Percentiles rank a stretch among this genome's conserved stretches.
Conservation (phyloP, 106 monocot species). For the Allium fistulosum region DNA sequence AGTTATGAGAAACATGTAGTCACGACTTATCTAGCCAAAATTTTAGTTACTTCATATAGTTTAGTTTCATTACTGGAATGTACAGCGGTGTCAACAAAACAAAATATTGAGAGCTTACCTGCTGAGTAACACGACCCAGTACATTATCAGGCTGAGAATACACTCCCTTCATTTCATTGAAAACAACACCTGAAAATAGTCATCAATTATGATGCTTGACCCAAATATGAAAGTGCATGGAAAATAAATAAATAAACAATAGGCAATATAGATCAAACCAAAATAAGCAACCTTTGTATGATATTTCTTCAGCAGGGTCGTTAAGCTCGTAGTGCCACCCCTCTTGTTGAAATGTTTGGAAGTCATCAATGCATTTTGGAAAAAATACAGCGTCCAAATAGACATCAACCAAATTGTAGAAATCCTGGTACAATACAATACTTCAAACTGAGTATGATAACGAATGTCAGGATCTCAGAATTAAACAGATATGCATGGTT, state of each 20-base stretch:
- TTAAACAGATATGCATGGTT: neutral
- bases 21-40: no score
- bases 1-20: no score
- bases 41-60: no score
- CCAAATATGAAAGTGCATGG: neutral
- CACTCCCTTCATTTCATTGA: conserved; percentile 99
- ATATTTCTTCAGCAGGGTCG: conserved; percentile 79
- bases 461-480: no score
- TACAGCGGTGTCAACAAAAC: no score
- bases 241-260: neutral
- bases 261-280: no score
- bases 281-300: conserved; percentile 67
- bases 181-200: conserved; percentile 80
- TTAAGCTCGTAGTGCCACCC: conserved; percentile 99
- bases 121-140: conserved; percentile 69
- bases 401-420: conserved; percentile 99
- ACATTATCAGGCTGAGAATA: conserved; percentile 99
- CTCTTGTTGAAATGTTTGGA: conserved; percentile 97
- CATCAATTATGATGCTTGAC: neutral
- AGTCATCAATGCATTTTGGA: conserved; percentile 91
- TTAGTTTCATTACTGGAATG: no score
- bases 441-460: no score
- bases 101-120: conserved; percentile 38
- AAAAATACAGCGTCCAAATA: conserved; percentile 98
- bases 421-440: conserved; percentile 55